Conservation (phyloP, 495 filamentous ascomycete species). For the Emericellopsis terricola region DNA sequence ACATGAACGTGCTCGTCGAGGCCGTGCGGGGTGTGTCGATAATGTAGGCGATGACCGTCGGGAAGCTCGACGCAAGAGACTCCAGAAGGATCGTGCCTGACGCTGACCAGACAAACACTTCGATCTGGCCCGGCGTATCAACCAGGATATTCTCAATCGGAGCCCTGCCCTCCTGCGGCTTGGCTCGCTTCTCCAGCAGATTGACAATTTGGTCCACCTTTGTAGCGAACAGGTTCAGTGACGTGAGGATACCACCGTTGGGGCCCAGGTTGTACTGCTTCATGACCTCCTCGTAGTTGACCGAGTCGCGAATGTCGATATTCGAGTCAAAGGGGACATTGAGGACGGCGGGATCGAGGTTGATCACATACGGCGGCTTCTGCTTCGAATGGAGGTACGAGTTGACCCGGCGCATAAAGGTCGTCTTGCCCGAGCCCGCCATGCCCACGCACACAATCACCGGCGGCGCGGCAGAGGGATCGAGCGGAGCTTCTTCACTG, state of each 20-base stretch:
- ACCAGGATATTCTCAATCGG: constrained; percentile 72
- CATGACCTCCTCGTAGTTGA: constrained; percentile 99
- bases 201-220: constrained; percentile 89
- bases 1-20: constrained; percentile 94
- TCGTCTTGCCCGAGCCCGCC: constrained; percentile 96
- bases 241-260: constrained; percentile 95
- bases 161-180: constrained; percentile 28
- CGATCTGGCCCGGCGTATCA: constrained; percentile 94
- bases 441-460: constrained; percentile 93
- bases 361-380: constrained; percentile 77
- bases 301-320: constrained; percentile 95
- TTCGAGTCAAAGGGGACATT: constrained; percentile 95
- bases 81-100: constrained; percentile 86
- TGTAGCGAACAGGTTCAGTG: constrained; percentile 87
- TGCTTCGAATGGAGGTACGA: constrained; percentile 65
- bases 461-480: constrained; percentile 13
- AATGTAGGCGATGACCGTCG: constrained; percentile 90
- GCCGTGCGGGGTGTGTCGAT: constrained; percentile 89
- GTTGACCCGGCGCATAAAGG: constrained; percentile 96
- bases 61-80: constrained; percentile 79
- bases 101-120: constrained; percentile 96
- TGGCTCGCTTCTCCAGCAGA: constrained; percentile 73
- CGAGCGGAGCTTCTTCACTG: not conserved
- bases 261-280: constrained; percentile 94
- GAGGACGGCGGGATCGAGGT: constrained; percentile 88